Evolutionary conservation across 2,329 filamentous ascomycete genomes (phyloP).

Genomic region (Penicillium sp.): DNA sequence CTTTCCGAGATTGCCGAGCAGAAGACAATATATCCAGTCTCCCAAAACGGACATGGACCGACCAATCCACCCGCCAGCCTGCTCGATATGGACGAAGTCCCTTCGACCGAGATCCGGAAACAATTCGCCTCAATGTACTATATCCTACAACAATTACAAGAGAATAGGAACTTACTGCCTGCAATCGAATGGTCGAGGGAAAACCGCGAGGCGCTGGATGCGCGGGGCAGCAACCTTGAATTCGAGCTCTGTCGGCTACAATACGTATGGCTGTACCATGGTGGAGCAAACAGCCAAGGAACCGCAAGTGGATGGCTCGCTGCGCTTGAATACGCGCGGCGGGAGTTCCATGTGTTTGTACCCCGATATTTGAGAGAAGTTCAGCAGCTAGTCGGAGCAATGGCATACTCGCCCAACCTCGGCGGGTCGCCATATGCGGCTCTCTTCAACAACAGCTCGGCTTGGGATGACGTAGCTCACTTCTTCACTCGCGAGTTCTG

Average conservation of each 20-base stretch:
- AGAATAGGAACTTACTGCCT: constrained; percentile 68
- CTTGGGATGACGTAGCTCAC: constrained; percentile 79
- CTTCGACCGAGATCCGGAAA: constrained; percentile 67
- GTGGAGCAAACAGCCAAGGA: constrained; percentile 56
- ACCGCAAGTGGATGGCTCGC: constrained; percentile 34
- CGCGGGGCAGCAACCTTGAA: constrained; percentile 84
- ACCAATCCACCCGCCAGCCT: constrained; percentile 34
- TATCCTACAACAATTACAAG: constrained; percentile 75
- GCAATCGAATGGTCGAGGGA: constrained; percentile 83
- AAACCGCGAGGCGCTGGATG: constrained; percentile 70
- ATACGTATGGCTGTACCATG: constrained; percentile 83
- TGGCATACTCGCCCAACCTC: constrained; percentile 76
- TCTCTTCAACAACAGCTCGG: constrained; percentile 70
- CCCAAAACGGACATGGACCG: not conserved
- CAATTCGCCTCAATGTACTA: constrained; percentile 88
- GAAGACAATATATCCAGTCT: constrained; percentile 32
- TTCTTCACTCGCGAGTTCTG: constrained; percentile 95
- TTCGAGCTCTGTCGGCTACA: constrained; percentile 91
- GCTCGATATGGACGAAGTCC: constrained; percentile 56
- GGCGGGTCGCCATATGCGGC: constrained; percentile 71
- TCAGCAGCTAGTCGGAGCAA: constrained; percentile 73
- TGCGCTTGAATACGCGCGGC: constrained; percentile 73
- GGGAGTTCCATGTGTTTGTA: constrained; percentile 72
- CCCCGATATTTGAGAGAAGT: constrained; percentile 74
- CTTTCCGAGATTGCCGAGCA: constrained; percentile 64